These are phyloP conservation scores for Colletotrichum sp. DNA, from an alignment of 2,329 filamentous ascomycete genomes.

Conservation along the genomic window DNA sequence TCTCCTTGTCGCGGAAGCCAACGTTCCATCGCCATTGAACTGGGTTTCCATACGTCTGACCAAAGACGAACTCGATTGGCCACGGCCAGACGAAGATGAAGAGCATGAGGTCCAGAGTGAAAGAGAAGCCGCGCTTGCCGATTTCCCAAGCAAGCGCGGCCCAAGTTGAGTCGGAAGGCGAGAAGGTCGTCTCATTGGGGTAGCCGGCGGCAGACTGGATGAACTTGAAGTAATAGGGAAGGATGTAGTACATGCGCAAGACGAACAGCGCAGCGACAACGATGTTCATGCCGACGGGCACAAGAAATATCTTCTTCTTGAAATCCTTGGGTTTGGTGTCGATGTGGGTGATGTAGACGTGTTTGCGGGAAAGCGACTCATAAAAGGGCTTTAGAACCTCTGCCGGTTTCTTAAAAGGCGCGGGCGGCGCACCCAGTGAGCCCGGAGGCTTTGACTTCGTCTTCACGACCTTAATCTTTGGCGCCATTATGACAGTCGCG, in stretches of 20 bases:
- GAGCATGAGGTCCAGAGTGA: constrained; percentile 77
- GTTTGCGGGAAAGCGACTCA: constrained; percentile 65
- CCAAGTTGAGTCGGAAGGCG: constrained; percentile 62
- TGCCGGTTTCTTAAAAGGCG: constrained; percentile 73
- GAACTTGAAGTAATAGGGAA: constrained; percentile 76
- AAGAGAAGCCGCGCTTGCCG: constrained; percentile 63
- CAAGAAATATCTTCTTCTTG: constrained; percentile 83
- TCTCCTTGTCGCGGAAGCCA: constrained; percentile 80
- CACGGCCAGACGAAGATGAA: constrained; percentile 73
- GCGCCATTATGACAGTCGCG: constrained; percentile 23
- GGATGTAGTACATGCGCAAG: constrained; percentile 71
- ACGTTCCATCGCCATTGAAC: constrained; percentile 74
- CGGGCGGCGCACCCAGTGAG: constrained; percentile 47
- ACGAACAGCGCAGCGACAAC: constrained; percentile 67
- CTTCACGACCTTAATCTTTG: constrained; percentile 36
- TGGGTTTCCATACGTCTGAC: constrained; percentile 63
- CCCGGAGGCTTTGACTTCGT: constrained; percentile 31
- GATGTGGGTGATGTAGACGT: constrained; percentile 86
- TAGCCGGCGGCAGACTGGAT: constrained; percentile 69
- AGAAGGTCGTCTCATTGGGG: constrained; percentile 69
- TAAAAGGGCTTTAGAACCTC: constrained; percentile 69
- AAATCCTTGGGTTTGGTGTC: constrained; percentile 72
- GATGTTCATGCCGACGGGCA: constrained; percentile 80
- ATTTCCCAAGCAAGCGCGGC: constrained; percentile 61
- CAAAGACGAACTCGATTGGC: constrained; percentile 75